Evolutionary conservation across 257 asterid genomes (phyloP).

Genomic region (Solanum lignicaule): DNA sequence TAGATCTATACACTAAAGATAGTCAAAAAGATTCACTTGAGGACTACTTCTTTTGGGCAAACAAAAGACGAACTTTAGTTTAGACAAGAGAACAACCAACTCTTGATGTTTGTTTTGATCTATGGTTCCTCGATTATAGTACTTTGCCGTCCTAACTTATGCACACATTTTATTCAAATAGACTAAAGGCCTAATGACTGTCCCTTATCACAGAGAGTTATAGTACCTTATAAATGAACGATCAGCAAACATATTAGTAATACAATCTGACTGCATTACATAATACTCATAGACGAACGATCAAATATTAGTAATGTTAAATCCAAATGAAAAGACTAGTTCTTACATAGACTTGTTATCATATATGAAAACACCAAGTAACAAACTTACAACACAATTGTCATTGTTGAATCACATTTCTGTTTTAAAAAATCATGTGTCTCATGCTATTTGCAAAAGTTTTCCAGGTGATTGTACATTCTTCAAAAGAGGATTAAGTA

Average conservation of each 20-base stretch:
- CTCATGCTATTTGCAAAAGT: background rate
- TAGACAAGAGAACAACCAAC: background rate
- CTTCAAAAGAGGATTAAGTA: background rate
- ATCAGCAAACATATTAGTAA: background rate
- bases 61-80: background rate
- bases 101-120: background rate
- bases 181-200: background rate
- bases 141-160: background rate
- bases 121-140: background rate
- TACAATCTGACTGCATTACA: background rate
- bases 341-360: background rate
- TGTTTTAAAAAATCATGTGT: background rate
- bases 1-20: background rate
- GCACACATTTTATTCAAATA: background rate
- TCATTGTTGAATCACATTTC: background rate
- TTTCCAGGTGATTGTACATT: background rate
- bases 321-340: background rate
- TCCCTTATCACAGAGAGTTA: background rate
- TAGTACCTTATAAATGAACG: background rate
- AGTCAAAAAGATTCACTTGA: background rate
- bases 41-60: background rate
- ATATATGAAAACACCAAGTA: background rate
- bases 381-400: background rate
- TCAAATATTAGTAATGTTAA: background rate
- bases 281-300: background rate